phyloP scores from a whole-genome alignment of 2,329 filamentous ascomycete species.

The Epichloe bromicola region DNA sequence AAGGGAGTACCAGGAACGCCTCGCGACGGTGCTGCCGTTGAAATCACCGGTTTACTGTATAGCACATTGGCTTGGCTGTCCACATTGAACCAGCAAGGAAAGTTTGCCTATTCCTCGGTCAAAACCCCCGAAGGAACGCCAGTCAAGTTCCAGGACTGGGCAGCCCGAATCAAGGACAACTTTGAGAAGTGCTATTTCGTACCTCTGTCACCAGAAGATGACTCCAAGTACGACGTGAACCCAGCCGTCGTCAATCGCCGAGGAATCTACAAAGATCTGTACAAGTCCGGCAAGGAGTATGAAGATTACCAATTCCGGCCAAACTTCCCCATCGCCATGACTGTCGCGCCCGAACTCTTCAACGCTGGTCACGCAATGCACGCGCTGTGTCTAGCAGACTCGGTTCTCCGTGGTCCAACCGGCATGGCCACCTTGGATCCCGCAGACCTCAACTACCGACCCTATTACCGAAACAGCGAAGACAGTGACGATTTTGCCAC shows the following conservation, averaged over 20 bases:
- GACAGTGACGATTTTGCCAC: constrained; percentile 86
- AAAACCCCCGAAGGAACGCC: constrained; percentile 45
- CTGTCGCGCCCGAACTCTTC: constrained; percentile 81
- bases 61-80: constrained; percentile 76
- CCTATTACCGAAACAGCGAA: constrained; percentile 90
- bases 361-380: constrained; percentile 62
- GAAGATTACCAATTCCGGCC: constrained; percentile 93
- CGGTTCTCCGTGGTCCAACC: constrained; percentile 66
- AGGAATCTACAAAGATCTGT: constrained; percentile 96
- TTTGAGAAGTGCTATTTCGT: constrained; percentile 93
- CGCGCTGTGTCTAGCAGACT: constrained; percentile 70
- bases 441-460: constrained; percentile 80
- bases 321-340: constrained; percentile 94
- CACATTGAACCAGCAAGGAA: constrained; percentile 50
- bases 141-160: constrained; percentile 70
- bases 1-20: constrained; percentile 95
- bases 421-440: constrained; percentile 96
- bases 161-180: constrained; percentile 62
- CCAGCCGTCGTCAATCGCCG: constrained; percentile 68
- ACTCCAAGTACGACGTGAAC: constrained; percentile 70
- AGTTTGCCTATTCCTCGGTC: constrained; percentile 63
- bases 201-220: constrained; percentile 55
- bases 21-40: constrained; percentile 85
- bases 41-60: constrained; percentile 89
- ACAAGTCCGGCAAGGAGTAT: constrained; percentile 86